Conservation (phyloP, 257 asterid genomes). For the Solanum okadae region DNA sequence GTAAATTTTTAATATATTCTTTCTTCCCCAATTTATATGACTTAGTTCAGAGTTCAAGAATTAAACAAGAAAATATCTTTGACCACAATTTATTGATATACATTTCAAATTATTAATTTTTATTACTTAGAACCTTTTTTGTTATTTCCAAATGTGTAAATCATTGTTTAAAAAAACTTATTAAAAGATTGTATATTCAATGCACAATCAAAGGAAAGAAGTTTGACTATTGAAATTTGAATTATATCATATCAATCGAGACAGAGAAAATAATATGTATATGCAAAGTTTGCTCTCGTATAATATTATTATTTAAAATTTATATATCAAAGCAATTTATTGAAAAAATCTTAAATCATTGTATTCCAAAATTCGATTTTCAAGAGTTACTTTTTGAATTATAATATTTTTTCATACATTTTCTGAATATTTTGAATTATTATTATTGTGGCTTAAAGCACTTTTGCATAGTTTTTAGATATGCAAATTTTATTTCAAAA, state of each 20-base stretch:
- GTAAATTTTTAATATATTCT: background rate
- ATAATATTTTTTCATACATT: no score
- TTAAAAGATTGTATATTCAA: background rate
- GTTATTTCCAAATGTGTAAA: background rate
- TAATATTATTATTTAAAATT: background rate
- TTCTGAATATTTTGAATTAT: background rate
- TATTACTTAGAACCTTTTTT: background rate
- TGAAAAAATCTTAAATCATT: background rate
- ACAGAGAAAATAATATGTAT: background rate
- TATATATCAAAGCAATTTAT: background rate
- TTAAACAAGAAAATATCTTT: background rate
- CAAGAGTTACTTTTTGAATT: background rate
- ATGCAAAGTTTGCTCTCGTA: background rate
- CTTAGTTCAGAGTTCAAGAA: background rate
- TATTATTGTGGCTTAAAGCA: background rate
- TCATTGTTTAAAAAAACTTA: background rate
- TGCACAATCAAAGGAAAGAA: background rate
- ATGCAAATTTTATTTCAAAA: background rate
- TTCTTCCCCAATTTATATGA: background rate
- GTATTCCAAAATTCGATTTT: background rate
- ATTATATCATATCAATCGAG: background rate
- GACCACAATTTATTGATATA: background rate
- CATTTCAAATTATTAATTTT: background rate
- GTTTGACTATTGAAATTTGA: background rate
- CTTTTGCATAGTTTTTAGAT: background rate